phyloP scores from a whole-genome alignment of 768 basidiomycete genomes.

The Russula abietina region DNA sequence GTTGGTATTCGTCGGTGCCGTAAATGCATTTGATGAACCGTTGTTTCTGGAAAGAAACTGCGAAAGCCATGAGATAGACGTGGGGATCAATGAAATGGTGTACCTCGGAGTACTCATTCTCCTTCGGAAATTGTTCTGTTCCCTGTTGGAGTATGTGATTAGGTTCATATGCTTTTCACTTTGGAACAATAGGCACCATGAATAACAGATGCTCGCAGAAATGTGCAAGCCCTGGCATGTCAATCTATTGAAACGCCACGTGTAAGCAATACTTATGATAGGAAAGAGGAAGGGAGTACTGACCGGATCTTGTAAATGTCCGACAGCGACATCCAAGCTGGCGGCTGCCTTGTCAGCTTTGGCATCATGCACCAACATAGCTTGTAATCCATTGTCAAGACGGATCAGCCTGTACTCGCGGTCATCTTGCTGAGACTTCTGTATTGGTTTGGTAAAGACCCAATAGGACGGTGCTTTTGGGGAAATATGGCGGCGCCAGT shows the following conservation, averaged over 20 bases:
- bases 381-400: slow-evolving; percentile 87
- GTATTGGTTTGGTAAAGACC: slow-evolving; percentile 53
- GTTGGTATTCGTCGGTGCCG: slow-evolving; percentile 86
- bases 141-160: slow-evolving; percentile 41
- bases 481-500: slow-evolving; percentile 16
- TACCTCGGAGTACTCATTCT: slow-evolving; percentile 93
- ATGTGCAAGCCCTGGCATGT: slow-evolving; percentile 90
- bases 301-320: slow-evolving; percentile 90
- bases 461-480: slow-evolving; percentile 32
- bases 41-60: slow-evolving; percentile 78
- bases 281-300: slow-evolving; percentile 29
- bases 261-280: background rate
- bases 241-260: slow-evolving; percentile 42
- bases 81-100: slow-evolving; percentile 15
- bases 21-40: slow-evolving; percentile 88
- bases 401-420: slow-evolving; percentile 74
- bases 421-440: slow-evolving; percentile 72
- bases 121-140: slow-evolving; percentile 76
- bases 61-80: slow-evolving; percentile 14
- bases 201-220: slow-evolving; percentile 96
- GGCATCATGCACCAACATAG: slow-evolving; percentile 73
- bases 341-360: slow-evolving; percentile 93
- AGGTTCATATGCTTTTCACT: background rate
- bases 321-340: slow-evolving; percentile 89
- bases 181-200: slow-evolving; percentile 53